Evolutionary conservation across 441 rosid genomes (phyloP).

Genomic region (Bocquillonia castaneifolia): DNA sequence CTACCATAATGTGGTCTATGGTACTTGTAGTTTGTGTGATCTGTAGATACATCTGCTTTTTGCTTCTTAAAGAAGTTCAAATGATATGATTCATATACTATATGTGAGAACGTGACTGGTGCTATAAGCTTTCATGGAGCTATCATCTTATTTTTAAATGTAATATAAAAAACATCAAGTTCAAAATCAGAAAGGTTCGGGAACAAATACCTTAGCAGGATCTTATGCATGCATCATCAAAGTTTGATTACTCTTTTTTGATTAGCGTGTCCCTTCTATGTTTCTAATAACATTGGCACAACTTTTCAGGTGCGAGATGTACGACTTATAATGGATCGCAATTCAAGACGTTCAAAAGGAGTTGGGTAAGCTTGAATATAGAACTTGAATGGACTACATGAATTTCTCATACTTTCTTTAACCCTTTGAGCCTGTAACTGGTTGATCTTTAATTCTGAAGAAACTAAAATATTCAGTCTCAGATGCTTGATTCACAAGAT

Average conservation of each 20-base stretch:
- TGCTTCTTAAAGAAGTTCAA: neutral
- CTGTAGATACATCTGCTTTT: neutral
- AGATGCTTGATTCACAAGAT: too few relatives aligned
- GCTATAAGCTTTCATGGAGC: neutral
- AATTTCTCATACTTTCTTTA: neutral
- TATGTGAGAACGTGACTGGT: neutral
- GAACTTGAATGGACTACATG: neutral
- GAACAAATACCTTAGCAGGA: neutral
- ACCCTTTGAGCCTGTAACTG: neutral
- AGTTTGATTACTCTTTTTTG: neutral
- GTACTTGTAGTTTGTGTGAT: neutral
- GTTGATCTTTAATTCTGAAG: neutral
- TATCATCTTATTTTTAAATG: neutral
- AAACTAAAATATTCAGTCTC: neutral
- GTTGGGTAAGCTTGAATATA: conserved; percentile 59
- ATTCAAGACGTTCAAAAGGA: conserved; percentile 93
- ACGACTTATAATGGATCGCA: conserved; percentile 94
- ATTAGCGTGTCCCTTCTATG: conserved; percentile 2
- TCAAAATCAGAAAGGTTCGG: neutral
- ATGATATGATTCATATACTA: neutral
- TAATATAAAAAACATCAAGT: neutral
- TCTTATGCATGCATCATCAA: neutral
- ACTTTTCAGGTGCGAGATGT: conserved; percentile 88
- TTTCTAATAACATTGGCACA: neutral
- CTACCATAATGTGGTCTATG: neutral